Percentiles rank a stretch among this genome's conserved stretches.
These are phyloP conservation scores for Udeniomyces megalosporus DNA, from an alignment of 768 basidiomycete species.

Conservation along the genomic window DNA sequence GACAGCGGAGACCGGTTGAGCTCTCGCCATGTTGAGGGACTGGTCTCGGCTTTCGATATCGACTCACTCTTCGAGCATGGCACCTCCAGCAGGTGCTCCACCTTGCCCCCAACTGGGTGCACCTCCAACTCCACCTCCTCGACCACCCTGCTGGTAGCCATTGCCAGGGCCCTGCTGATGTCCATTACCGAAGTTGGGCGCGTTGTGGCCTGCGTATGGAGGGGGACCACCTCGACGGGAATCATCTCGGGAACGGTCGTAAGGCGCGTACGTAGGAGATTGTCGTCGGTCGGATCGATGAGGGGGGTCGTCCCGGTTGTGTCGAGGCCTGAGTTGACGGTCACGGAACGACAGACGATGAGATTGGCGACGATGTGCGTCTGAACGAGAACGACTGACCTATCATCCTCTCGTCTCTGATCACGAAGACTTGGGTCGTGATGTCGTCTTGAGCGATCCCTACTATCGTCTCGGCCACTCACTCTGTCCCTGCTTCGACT, in stretches of 20 bases:
- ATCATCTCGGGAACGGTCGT: background rate
- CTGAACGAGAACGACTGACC: background rate
- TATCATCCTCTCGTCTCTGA: no score
- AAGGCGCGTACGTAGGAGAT: conserved; percentile 5
- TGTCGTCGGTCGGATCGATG: conserved; percentile 4
- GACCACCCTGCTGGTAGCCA: background rate
- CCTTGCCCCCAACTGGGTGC: background rate
- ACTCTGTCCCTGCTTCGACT: background rate
- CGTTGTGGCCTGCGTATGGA: background rate
- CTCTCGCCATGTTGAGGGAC: background rate
- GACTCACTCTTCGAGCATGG: conserved; percentile 3
- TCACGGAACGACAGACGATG: background rate
- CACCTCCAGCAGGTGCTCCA: background rate
- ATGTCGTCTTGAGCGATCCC: background rate
- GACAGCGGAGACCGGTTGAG: background rate
- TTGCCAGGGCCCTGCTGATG: background rate
- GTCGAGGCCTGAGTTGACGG: background rate
- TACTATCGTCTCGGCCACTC: background rate
- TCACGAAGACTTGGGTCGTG: background rate
- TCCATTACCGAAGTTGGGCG: background rate
- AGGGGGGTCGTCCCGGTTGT: background rate
- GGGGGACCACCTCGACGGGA: background rate
- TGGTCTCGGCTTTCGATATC: background rate
- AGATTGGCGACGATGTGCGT: background rate
- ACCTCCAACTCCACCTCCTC: background rate